phyloP scores from a whole-genome alignment of 169 alveolate genomes.

The Cryptosporidium muris region DNA sequence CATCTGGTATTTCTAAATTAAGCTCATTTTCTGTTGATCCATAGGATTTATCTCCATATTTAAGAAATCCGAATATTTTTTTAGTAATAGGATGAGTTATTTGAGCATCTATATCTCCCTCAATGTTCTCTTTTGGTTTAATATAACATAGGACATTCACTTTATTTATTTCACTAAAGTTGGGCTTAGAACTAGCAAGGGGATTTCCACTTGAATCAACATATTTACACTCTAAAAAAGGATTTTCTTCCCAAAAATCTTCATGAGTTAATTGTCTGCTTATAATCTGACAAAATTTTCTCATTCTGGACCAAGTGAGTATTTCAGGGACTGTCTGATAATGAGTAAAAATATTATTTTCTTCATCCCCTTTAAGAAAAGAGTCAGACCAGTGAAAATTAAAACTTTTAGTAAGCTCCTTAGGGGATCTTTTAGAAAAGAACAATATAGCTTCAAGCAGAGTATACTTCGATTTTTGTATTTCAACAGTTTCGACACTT shows the following conservation, averaged over 20 bases:
- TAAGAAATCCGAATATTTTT: conserved; percentile 19
- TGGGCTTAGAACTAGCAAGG: no score
- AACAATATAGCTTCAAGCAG: conserved; percentile 27
- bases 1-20: conserved; percentile 7
- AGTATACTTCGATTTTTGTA: background rate
- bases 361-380: no score
- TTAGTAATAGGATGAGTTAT: background rate
- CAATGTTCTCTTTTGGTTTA: background rate
- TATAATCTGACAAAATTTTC: conserved; percentile 27
- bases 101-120: background rate
- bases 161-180: no score
- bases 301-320: conserved; percentile 27
- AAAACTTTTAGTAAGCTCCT: background rate
- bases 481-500: no score
- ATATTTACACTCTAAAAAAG: conserved; percentile 35
- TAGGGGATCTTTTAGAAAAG: conserved; percentile 2
- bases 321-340: background rate
- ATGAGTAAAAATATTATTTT: no score
- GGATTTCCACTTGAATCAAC: background rate
- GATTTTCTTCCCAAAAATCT: conserved; percentile 3
- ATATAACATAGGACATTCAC: no score
- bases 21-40: conserved; percentile 1
- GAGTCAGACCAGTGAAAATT: no score
- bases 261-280: conserved; percentile 7
- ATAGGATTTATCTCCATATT: background rate